Percentiles rank a stretch among this genome's conserved stretches.
Evolutionary conservation across 768 basidiomycete species (phyloP).

Genomic region (Pulveroboletus frians): DNA sequence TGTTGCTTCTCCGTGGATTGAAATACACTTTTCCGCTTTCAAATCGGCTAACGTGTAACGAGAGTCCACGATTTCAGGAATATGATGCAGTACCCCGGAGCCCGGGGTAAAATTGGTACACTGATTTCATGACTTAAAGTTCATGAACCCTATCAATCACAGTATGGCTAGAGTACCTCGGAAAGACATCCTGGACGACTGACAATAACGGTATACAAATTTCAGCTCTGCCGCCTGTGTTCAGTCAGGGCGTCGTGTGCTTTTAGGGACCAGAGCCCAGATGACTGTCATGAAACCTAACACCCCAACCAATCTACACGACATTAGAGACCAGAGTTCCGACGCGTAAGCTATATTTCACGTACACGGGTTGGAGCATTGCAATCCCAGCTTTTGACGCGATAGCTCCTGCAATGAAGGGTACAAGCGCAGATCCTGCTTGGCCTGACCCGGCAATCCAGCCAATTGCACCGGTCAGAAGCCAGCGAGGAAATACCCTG

Average conservation of each 20-base stretch:
- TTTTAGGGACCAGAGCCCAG: slow-evolving; percentile 37
- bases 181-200: neutral
- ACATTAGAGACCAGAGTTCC: neutral
- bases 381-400: slow-evolving; percentile 39
- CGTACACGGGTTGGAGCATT: slow-evolving; percentile 47
- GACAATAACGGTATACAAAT: neutral
- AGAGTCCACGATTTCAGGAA: neutral
- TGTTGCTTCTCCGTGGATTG: neutral
- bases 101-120: neutral
- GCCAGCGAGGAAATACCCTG: slow-evolving; percentile 32
- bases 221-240: neutral
- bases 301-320: slow-evolving; percentile 29
- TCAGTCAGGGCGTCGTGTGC: slow-evolving; percentile 6
- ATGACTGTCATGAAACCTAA: slow-evolving; percentile 35
- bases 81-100: neutral
- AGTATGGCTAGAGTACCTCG: too few species aligned
- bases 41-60: neutral
- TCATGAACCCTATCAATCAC: neutral
- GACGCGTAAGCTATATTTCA: neutral
- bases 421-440: slow-evolving; percentile 46
- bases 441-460: slow-evolving; percentile 52
- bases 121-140: neutral
- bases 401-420: slow-evolving; percentile 47
- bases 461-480: slow-evolving; percentile 37
- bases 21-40: neutral